phyloP scores from a whole-genome alignment of 2,329 filamentous ascomycete species.

The Alternaria triticimaculans region DNA sequence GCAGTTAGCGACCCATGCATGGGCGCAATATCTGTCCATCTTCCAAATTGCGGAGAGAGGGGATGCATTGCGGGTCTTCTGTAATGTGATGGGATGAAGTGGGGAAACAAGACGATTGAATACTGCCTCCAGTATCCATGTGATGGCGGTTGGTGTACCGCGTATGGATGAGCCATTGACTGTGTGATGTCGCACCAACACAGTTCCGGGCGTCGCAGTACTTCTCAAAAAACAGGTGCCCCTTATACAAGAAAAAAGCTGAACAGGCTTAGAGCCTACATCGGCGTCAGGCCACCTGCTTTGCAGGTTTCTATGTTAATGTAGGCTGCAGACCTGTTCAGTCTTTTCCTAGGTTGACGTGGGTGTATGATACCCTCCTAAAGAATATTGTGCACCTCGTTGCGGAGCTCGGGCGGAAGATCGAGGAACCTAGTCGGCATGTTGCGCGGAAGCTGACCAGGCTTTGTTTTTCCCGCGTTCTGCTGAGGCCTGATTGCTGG shows the following conservation, averaged over 20 bases:
- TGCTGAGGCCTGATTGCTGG: neutral
- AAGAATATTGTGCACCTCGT: conserved; percentile 11
- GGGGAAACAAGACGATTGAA: neutral
- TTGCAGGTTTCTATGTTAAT: too few relatives aligned
- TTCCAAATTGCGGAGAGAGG: conserved; percentile 1
- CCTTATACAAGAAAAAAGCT: too few relatives aligned
- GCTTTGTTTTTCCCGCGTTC: neutral
- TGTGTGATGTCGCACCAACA: neutral
- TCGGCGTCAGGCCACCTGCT: too few relatives aligned
- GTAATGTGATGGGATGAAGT: neutral
- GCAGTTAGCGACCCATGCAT: conserved; percentile 6
- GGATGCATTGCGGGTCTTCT: neutral
- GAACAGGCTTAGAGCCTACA: too few relatives aligned
- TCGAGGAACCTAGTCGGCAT: conserved; percentile 10
- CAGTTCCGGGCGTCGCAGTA: neutral
- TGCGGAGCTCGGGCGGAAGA: conserved; percentile 16
- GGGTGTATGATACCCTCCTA: neutral
- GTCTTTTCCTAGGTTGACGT: too few relatives aligned
- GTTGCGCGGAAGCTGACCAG: neutral
- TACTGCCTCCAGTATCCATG: neutral
- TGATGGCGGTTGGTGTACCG: neutral
- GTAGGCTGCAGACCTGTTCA: too few relatives aligned
- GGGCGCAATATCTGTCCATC: neutral
- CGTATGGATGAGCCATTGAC: neutral
- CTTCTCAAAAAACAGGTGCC: neutral